Evolutionary conservation across 768 basidiomycete genomes (phyloP).

Genomic region (Calocera viscosa): DNA sequence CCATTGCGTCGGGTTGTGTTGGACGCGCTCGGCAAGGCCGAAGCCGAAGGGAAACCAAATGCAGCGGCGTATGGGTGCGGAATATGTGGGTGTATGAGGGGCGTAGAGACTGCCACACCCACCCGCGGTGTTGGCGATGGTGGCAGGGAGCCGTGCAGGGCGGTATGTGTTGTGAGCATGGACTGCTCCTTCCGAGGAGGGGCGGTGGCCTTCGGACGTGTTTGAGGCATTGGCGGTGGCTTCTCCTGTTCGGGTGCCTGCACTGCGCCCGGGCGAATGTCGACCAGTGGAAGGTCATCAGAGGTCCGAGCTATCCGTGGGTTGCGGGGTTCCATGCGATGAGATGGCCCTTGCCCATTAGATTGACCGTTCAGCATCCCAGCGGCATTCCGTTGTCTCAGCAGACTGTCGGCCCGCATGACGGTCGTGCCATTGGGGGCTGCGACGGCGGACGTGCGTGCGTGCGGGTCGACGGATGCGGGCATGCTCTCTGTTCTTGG

Average conservation of each 20-base stretch:
- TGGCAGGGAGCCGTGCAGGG: neutral
- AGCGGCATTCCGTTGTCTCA: neutral
- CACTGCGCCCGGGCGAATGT: neutral
- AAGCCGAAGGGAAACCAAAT: neutral
- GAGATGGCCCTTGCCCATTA: neutral
- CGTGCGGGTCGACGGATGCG: neutral
- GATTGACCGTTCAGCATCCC: neutral
- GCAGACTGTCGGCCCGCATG: neutral
- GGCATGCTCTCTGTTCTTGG: neutral
- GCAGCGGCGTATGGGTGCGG: neutral
- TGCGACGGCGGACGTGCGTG: neutral
- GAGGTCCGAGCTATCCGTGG: neutral
- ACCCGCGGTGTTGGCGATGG: neutral
- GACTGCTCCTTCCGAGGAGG: neutral
- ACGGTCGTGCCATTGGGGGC: neutral
- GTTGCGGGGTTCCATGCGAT: neutral
- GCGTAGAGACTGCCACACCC: neutral
- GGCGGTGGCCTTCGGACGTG: neutral
- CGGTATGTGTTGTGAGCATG: neutral
- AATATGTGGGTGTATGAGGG: neutral
- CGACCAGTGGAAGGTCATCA: neutral
- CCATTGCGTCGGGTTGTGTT: neutral
- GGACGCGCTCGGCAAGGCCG: neutral
- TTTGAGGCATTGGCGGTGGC: neutral
- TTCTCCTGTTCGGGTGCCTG: neutral